phyloP scores from a whole-genome alignment of 177 flowering plant genomes.

The Tripterygium wilfordii region DNA sequence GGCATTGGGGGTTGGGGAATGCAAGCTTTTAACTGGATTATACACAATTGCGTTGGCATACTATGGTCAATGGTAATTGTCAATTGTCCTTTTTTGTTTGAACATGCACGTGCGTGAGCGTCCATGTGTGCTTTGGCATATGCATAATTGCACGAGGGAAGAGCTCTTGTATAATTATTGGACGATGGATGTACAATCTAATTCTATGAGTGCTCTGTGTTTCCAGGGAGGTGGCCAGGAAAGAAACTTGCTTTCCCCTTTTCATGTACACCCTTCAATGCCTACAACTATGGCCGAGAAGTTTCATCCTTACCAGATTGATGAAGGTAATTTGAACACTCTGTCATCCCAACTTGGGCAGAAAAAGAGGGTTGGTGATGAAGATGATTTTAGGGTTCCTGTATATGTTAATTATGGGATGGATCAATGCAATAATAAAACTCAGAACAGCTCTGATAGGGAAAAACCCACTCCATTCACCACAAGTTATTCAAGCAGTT shows the following conservation, averaged over 20 bases:
- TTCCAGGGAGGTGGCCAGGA: constrained; percentile 27
- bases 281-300: constrained; percentile 20
- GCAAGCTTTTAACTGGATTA: too few species aligned
- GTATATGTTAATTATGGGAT: constrained; percentile 21
- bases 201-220: neutral
- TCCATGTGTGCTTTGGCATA: neutral
- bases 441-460: constrained; percentile 9
- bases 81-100: too few species aligned
- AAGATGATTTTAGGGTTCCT: constrained; percentile 44
- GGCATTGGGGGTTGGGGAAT: too few species aligned
- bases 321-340: constrained; percentile 12
- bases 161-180: too few species aligned
- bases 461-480: constrained; percentile 18
- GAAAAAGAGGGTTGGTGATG: constrained; percentile 21
- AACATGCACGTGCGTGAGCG: too few species aligned
- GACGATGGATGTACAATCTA: too few species aligned
- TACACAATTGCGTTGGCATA: too few species aligned
- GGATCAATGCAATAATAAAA: constrained; percentile 9
- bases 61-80: too few species aligned
- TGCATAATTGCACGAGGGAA: neutral
- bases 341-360: constrained; percentile 15
- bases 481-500: constrained; percentile 8
- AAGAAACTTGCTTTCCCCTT: constrained; percentile 9
- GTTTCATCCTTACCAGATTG: constrained; percentile 9
- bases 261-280: constrained; percentile 7